A percentile compares a stretch with the other conserved stretches of the same genome.
phyloP scores from a whole-genome alignment of 2,329 filamentous ascomycete species.

The Pseudogymnoascus sp. region DNA sequence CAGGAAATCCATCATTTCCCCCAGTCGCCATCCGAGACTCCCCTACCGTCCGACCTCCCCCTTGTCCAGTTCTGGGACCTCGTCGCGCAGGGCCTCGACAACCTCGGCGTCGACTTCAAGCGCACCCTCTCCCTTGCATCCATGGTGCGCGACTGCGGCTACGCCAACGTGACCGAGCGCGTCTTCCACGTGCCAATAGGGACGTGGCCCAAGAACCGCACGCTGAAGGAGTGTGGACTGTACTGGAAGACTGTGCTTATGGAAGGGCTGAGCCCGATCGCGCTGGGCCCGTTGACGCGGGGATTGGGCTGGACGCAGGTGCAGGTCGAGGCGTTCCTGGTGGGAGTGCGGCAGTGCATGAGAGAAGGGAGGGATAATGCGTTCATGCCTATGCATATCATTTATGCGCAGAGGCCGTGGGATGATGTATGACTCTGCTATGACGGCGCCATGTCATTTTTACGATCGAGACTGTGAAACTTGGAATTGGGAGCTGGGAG shows the following conservation, averaged over 20 bases:
- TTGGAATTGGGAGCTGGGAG: not conserved
- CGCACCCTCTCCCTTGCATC: slow-evolving; percentile 34
- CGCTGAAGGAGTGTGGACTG: slow-evolving; percentile 42
- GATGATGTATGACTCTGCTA: slow-evolving; percentile 1
- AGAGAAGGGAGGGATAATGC: slow-evolving; percentile 25
- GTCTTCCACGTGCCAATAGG: slow-evolving; percentile 46
- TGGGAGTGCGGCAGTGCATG: slow-evolving; percentile 41
- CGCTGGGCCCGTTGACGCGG: slow-evolving; percentile 43
- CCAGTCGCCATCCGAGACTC: slow-evolving; percentile 33
- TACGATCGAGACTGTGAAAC: not conserved
- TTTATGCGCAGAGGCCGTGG: slow-evolving; percentile 12
- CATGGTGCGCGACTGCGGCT: slow-evolving; percentile 42
- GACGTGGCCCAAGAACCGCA: slow-evolving; percentile 44
- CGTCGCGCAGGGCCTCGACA: slow-evolving; percentile 36
- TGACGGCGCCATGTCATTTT: not conserved
- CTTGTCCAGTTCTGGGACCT: slow-evolving; percentile 40
- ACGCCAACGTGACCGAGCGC: slow-evolving; percentile 42
- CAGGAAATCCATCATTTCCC: slow-evolving; percentile 46
- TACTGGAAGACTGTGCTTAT: slow-evolving; percentile 44
- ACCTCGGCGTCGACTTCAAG: slow-evolving; percentile 40
- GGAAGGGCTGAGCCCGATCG: slow-evolving; percentile 43
- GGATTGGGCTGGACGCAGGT: slow-evolving; percentile 40
- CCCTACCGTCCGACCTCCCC: slow-evolving; percentile 32
- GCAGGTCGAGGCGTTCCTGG: slow-evolving; percentile 40
- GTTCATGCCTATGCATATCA: slow-evolving; percentile 10